Evolutionary conservation across 129 eudicot genomes (phyloP).

Genomic region (Glebionis coronaria): DNA sequence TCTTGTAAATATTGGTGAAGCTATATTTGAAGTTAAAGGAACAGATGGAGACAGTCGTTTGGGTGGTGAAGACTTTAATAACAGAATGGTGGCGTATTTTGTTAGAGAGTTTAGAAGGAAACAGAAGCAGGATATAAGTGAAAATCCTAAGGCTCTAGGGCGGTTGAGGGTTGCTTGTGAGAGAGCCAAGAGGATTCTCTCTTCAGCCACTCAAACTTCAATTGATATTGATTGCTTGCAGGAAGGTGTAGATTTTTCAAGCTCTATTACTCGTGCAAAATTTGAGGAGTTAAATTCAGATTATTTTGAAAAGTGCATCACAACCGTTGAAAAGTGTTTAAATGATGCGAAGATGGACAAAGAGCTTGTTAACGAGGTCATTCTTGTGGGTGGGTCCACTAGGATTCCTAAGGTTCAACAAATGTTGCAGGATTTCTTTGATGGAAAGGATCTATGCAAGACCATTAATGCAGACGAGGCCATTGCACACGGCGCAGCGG

Average conservation of each 20-base stretch:
- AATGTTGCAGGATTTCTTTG: constrained; percentile 23
- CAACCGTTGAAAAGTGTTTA: constrained; percentile 12
- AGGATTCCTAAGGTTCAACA: constrained; percentile 30
- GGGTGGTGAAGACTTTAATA: constrained; percentile 29
- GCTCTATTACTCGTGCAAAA: constrained; percentile 16
- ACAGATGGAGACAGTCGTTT: constrained; percentile 26
- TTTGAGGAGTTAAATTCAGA: constrained; percentile 16
- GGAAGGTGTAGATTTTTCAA: constrained; percentile 20
- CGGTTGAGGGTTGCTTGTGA: constrained; percentile 25
- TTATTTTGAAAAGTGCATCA: constrained; percentile 15
- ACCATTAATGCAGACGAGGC: constrained; percentile 29
- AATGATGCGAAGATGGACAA: constrained; percentile 18
- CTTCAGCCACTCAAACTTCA: constrained; percentile 15
- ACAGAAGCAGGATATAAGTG: constrained; percentile 11
- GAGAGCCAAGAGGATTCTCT: constrained; percentile 22
- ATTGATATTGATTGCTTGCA: constrained; percentile 19
- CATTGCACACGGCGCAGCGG: constrained; percentile 21
- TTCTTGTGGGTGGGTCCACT: constrained; percentile 32
- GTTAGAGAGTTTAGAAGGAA: constrained; percentile 13
- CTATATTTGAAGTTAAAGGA: constrained; percentile 14
- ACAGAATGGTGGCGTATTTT: constrained; percentile 10
- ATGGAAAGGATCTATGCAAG: constrained; percentile 18
- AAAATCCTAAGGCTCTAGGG: constrained; percentile 22
- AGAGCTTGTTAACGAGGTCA: neutral
- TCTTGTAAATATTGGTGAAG: constrained; percentile 7